A percentile compares a stretch with the other conserved stretches of the same genome.
Evolutionary conservation across 352 stramenopile genomes (phyloP).

Genomic region (Blastocystis sp.): DNA sequence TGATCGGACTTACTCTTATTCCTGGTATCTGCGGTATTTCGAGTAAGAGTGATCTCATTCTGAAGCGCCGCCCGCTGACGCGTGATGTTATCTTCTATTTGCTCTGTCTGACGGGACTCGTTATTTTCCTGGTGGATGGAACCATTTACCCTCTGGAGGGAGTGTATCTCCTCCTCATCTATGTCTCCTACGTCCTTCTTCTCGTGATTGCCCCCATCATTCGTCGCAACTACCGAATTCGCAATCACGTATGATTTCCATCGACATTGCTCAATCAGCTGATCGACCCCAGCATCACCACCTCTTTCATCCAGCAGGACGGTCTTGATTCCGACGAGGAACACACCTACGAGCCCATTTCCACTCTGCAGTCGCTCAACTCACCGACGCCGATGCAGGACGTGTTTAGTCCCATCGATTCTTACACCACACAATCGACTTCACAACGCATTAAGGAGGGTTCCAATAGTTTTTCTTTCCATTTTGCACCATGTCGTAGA

Average conservation of each 20-base stretch:
- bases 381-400: neutral
- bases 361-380: neutral
- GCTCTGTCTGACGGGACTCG: constrained; percentile 26
- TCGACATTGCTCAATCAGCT: neutral
- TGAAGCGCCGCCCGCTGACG: constrained; percentile 55
- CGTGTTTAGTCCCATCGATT: neutral
- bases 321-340: constrained; percentile 37
- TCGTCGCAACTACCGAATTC: constrained; percentile 37
- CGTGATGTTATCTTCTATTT: constrained; percentile 58
- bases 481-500: neutral
- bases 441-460: no score
- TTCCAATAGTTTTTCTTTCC: no score
- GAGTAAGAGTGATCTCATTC: constrained; percentile 33
- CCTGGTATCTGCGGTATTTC: constrained; percentile 44
- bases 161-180: constrained; percentile 31
- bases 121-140: constrained; percentile 42
- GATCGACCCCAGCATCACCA: constrained; percentile 37
- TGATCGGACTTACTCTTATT: constrained; percentile 44
- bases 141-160: constrained; percentile 50
- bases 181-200: constrained; percentile 41
- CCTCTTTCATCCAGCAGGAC: constrained; percentile 25
- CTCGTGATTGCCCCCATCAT: constrained; percentile 51
- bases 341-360: constrained; percentile 17
- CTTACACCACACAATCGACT: neutral
- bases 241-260: neutral